A percentile compares a stretch with the other conserved stretches of the same genome.
Evolutionary conservation across 345 rosid genomes (phyloP).

Genomic region (Boechera retrofracta): DNA sequence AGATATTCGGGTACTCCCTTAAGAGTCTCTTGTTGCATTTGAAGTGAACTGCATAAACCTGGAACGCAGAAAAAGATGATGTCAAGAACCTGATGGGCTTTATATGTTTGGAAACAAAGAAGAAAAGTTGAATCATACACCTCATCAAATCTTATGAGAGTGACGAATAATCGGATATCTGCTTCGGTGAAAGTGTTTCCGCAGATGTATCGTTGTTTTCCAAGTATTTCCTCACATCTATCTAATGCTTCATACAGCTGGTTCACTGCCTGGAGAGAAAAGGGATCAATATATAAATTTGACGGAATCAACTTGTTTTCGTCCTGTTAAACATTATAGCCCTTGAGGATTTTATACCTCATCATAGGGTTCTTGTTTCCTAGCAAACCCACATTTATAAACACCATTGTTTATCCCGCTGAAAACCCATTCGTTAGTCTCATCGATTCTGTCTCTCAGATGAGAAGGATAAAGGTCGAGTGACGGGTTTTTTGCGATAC

Average conservation of each 20-base stretch:
- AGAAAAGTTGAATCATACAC: conserved; percentile 42
- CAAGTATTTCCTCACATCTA: conserved; percentile 74
- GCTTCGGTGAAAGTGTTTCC: conserved; percentile 74
- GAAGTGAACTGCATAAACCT: conserved; percentile 85
- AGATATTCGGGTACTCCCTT: conserved; percentile 71
- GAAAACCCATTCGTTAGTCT: conserved; percentile 62
- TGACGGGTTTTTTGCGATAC: conserved; percentile 51
- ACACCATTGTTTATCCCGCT: conserved; percentile 57
- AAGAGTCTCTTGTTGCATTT: conserved; percentile 85
- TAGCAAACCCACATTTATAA: conserved; percentile 61
- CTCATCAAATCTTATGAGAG: conserved; percentile 95
- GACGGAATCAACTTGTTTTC: background rate
- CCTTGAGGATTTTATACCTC: conserved; percentile 44
- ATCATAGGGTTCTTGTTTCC: conserved; percentile 61
- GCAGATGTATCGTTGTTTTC: conserved; percentile 71
- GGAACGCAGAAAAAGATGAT: background rate
- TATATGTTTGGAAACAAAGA: background rate
- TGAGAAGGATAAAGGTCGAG: conserved; percentile 58
- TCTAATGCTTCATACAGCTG: conserved; percentile 73
- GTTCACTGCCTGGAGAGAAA: conserved; percentile 64
- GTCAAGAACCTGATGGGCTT: conserved; percentile 10
- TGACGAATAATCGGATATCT: conserved; percentile 78
- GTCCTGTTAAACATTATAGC: background rate
- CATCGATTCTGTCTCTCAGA: conserved; percentile 47
- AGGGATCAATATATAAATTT: background rate